phyloP scores from a whole-genome alignment of 176 grass and related monocot genomes.

The Dactylis glomerata region DNA sequence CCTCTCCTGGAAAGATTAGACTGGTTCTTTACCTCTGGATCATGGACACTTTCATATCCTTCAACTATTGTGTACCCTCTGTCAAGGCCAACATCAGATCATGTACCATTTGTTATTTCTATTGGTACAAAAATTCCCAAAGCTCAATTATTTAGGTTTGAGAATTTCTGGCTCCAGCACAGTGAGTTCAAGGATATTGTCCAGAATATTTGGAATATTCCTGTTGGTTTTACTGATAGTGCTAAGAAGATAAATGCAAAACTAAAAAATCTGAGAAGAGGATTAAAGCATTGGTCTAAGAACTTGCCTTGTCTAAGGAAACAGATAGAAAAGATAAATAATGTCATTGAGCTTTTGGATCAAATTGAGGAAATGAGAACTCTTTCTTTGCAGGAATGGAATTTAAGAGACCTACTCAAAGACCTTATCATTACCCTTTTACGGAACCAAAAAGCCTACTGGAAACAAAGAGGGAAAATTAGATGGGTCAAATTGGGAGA shows the following conservation, averaged over 20 bases:
- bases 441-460: too few species aligned
- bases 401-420: too few species aligned
- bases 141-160: neutral
- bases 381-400: too few species aligned
- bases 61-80: neutral
- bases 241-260: neutral
- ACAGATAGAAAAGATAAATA: fast-evolving
- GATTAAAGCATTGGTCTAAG: too few species aligned
- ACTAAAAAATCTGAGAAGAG: too few species aligned
- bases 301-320: too few species aligned
- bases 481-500: too few species aligned
- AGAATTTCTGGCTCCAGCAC: neutral
- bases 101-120: neutral
- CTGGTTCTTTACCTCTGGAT: neutral
- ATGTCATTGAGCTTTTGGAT: too few species aligned
- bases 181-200: neutral
- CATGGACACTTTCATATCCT: neutral
- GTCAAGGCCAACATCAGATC: neutral
- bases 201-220: neutral
- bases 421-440: too few species aligned
- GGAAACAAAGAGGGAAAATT: too few species aligned
- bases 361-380: too few species aligned
- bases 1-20: too few species aligned
- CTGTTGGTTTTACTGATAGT: neutral
- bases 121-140: neutral